phyloP scores from a whole-genome alignment of 441 rosid genomes.

The Rhodomyrtus psidioides region DNA sequence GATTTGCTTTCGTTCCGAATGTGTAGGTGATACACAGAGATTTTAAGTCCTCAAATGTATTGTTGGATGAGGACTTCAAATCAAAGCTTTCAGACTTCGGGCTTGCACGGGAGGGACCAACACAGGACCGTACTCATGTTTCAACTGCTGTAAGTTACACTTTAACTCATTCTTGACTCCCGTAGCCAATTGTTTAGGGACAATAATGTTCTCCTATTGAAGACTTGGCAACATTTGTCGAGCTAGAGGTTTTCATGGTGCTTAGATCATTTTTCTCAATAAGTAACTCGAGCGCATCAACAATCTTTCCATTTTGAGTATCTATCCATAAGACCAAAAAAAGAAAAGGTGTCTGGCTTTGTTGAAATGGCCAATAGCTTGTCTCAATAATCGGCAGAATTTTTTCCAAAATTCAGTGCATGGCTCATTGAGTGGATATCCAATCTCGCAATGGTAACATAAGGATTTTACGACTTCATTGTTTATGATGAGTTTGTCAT shows the following conservation, averaged over 20 bases:
- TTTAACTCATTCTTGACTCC: not conserved
- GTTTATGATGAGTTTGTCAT: not conserved
- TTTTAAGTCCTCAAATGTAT: conserved; percentile 71
- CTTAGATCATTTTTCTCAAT: not conserved
- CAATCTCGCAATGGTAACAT: not conserved
- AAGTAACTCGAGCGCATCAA: not conserved
- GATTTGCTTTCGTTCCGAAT: not conserved
- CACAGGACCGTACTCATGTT: conserved; percentile 63
- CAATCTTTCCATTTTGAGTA: not conserved
- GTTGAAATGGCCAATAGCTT: not conserved
- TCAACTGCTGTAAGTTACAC: conserved; percentile 64
- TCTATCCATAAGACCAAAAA: not conserved
- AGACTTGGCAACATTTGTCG: not conserved
- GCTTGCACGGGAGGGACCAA: conserved; percentile 86
- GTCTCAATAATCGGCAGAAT: not conserved
- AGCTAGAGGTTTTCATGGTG: not conserved
- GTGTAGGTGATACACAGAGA: conserved; percentile 77
- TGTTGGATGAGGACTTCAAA: conserved; percentile 50
- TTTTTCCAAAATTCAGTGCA: not conserved
- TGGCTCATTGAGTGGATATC: not conserved
- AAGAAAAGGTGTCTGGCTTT: not conserved
- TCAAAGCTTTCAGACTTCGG: conserved; percentile 92
- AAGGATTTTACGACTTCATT: not conserved
- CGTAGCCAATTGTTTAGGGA: not conserved
- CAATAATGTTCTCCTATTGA: not conserved